A percentile compares a stretch with the other conserved stretches of the same genome.
Conservation (phyloP, 192 early-diverging fungal species). For the Podochytrium sp. region DNA sequence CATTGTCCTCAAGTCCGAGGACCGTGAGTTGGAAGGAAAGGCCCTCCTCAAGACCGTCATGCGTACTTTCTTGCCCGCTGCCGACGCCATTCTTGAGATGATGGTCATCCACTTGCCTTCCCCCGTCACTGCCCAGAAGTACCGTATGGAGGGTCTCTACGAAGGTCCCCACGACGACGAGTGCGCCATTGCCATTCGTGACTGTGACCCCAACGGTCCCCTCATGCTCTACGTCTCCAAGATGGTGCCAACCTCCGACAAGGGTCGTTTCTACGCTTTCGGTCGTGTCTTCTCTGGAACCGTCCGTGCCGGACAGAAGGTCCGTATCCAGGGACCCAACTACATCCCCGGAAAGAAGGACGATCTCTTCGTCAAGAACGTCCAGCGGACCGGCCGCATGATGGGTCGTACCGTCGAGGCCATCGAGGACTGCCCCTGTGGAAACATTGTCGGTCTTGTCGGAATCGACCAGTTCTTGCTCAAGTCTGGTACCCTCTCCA, state of each 20-base stretch:
- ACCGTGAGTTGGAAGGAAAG: constrained; percentile 92
- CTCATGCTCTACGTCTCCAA: constrained; percentile 99
- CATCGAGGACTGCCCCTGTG: constrained; percentile 92
- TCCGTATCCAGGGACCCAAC: constrained; percentile 98
- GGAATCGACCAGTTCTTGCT: constrained; percentile 99
- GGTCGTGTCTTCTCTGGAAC: constrained; percentile 99
- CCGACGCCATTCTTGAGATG: constrained; percentile 98
- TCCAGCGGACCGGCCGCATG: constrained; percentile 99
- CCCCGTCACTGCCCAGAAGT: constrained; percentile 87
- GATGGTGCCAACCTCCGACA: constrained; percentile 99
- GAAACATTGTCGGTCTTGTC: constrained; percentile 98
- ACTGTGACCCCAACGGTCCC: constrained; percentile 92
- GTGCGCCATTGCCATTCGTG: constrained; percentile 83
- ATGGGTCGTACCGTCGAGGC: constrained; percentile 98
- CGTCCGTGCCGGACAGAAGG: constrained; percentile 94
- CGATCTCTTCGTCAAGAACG: constrained; percentile 92
- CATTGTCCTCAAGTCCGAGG: constrained; percentile 81
- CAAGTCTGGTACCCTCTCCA: constrained; percentile 98
- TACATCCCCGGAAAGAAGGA: constrained; percentile 88
- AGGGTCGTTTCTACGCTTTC: constrained; percentile 99
- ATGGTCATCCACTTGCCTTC: constrained; percentile 98
- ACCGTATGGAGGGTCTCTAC: constrained; percentile 93
- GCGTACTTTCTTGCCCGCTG: constrained; percentile 98
- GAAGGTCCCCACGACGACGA: constrained; percentile 95
- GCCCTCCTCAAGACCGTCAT: constrained; percentile 91